Conservation (phyloP, 345 rosid genomes). For the Triadica sebifera region DNA sequence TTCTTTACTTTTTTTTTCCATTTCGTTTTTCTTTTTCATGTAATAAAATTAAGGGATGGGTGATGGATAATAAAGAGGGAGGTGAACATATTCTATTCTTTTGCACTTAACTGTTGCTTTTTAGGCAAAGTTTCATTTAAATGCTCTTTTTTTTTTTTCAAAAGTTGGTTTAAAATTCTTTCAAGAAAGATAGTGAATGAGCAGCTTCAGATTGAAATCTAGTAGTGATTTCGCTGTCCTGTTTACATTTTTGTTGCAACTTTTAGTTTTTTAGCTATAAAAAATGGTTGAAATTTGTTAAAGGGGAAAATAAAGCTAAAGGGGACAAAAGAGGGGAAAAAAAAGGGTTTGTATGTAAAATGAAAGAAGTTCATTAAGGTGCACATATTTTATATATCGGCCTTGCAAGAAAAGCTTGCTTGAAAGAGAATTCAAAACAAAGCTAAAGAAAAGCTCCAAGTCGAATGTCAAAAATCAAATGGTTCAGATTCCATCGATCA, state of each 20-base stretch:
- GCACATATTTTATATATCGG: neutral
- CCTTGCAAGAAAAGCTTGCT: neutral
- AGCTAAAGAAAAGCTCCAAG: neutral
- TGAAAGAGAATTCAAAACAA: neutral
- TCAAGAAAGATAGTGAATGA: neutral
- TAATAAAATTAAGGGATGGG: too few species aligned
- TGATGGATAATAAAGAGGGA: neutral
- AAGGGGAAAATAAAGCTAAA: neutral
- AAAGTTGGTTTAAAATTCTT: neutral
- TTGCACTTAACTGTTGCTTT: neutral
- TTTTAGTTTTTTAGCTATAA: neutral
- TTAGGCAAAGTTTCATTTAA: slow-evolving; percentile 1
- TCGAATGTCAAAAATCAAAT: neutral
- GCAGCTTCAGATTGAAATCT: neutral
- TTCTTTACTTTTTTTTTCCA: neutral
- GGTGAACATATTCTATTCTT: slow-evolving; percentile 1
- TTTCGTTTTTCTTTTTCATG: neutral
- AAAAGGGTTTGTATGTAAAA: neutral
- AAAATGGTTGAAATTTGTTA: slow-evolving; percentile 5
- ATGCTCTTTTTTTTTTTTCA: neutral
- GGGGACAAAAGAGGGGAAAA: neutral
- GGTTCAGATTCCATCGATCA: neutral
- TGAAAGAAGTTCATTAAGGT: neutral
- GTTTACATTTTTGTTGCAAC: neutral
- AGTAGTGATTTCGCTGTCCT: neutral